Evolutionary conservation across 305 asterid genomes (phyloP), one percentile per base, ranked within the genome.

Genomic region (Plantago coronopus): DNA sequence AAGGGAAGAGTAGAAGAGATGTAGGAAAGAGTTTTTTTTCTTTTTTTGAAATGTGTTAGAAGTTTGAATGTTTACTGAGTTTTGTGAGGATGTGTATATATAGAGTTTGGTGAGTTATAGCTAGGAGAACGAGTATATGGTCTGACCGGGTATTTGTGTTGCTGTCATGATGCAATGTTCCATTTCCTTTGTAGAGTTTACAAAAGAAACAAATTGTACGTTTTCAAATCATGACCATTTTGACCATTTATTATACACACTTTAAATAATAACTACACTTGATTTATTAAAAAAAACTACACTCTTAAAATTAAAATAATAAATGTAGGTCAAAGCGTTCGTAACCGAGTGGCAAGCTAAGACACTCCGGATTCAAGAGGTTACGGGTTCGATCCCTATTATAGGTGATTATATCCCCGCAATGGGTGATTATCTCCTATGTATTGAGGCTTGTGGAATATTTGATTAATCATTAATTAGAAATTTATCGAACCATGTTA

Each of bases 71-170:
- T 49, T 49, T 49, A 18, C 15, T 20, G 16, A 49, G 38, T 51
- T 51, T 48, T 54, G 21, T 54, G 58, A 23, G 31, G 25, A 51
- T 23, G 25, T 54, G 7, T 54, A 54, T 13, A 54, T 1, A 6
- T 47, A n/a, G 57, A 54, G 59, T 27, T 54, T 54, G 43, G 59
- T 54, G 59, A 2, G 21, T n/a, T n/a, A 8, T 1, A 6, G 43
- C 1, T 38, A 38, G 43, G 43, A 38, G 59, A 54, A 54, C 17
- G 57, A 40, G 57, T 34, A 53, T n/a, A 48, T 6, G 27, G 43
- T 27, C 40, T 54, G 59, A 54, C 59, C 43, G 18, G 19, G 20
- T 4, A 14, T 1, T 50, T 37, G 8, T 37, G 14, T 38, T 1
- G 12, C n/a, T 27, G 34, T 50, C 5, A 19, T 48, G 22, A 48